Conservation (phyloP, 1,139 yeast species). For the Meyerozyma sp. region DNA sequence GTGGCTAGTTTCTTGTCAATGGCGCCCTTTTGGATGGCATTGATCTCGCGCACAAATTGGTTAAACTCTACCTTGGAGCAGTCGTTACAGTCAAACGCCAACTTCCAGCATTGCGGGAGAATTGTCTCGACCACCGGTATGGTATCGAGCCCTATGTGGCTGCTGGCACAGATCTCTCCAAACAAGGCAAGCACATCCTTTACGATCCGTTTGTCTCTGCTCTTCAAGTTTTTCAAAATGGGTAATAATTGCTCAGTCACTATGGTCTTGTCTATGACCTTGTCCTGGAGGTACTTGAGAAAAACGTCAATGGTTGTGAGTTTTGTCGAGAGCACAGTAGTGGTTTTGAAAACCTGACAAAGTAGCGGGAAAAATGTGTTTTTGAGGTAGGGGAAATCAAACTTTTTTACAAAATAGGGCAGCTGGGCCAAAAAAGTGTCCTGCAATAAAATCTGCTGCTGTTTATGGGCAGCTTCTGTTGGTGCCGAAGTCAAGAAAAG, state of each 20-base stretch:
- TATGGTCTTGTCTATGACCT: conserved; percentile 65
- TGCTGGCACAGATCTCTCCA: conserved; percentile 34
- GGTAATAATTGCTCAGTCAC: conserved; percentile 78
- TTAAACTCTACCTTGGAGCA: conserved; percentile 34
- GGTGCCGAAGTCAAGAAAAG: conserved; percentile 24
- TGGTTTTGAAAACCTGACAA: conserved; percentile 70
- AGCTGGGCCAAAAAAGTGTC: conserved; percentile 49
- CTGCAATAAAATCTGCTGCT: conserved; percentile 45
- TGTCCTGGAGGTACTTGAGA: conserved; percentile 48
- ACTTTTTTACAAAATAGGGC: conserved; percentile 36
- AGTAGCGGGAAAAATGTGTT: conserved; percentile 68
- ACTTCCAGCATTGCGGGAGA: conserved; percentile 31
- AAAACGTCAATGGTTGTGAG: conserved; percentile 65
- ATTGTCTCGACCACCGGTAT: conserved; percentile 34
- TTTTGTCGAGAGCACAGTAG: conserved; percentile 77
- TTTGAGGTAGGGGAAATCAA: conserved; percentile 72
- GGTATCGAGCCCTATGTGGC: conserved; percentile 31
- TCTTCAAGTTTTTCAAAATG: conserved; percentile 65
- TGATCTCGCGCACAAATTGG: conserved; percentile 21
- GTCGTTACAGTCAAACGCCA: conserved; percentile 39
- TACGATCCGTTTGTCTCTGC: conserved; percentile 68
- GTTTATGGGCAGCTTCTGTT: conserved; percentile 20
- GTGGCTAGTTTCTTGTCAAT: conserved; percentile 24
- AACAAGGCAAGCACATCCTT: conserved; percentile 52
- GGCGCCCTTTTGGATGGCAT: conserved; percentile 24